Evolutionary conservation across 1,139 yeast genomes (phyloP).

Genomic region (Ogataea hybrid): DNA sequence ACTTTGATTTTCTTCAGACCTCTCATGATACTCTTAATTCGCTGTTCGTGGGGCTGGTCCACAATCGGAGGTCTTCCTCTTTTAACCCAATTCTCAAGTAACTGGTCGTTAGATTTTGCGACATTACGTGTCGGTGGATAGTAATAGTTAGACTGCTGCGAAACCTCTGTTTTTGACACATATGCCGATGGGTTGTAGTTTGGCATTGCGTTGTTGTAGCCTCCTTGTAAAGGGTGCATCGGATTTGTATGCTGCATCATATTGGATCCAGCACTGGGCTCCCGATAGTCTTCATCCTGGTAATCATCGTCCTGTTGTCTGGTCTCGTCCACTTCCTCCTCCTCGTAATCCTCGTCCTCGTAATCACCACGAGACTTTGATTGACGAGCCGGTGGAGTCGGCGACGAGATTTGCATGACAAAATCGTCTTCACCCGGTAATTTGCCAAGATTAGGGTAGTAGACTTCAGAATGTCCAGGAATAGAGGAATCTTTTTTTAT

Average conservation of each 20-base stretch:
- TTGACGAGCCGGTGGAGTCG: constrained; percentile 20
- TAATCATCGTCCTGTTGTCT: constrained; percentile 19
- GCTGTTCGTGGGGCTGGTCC: constrained; percentile 89
- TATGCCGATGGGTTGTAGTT: constrained; percentile 27
- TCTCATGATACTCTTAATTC: constrained; percentile 84
- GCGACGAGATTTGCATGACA: constrained; percentile 12
- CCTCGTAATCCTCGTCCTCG: constrained; percentile 39
- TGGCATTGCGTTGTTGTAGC: constrained; percentile 18
- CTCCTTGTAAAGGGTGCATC: constrained; percentile 1
- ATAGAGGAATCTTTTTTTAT: constrained; percentile 42
- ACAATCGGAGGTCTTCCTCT: constrained; percentile 96
- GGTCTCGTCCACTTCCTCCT: constrained; percentile 19
- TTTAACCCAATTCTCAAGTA: constrained; percentile 59
- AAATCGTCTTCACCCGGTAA: constrained; percentile 45
- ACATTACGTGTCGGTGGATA: constrained; percentile 26
- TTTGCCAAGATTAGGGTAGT: constrained; percentile 73
- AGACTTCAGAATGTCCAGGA: constrained; percentile 40
- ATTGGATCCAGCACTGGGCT: constrained; percentile 6
- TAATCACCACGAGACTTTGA: constrained; percentile 28
- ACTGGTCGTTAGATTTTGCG: constrained; percentile 23
- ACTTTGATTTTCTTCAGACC: constrained; percentile 68
- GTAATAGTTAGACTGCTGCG: constrained; percentile 26
- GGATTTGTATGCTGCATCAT: constrained; percentile 3
- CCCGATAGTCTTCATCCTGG: constrained; percentile 21
- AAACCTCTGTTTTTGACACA: constrained; percentile 25